These are phyloP conservation scores for Cucumis melo DNA, from an alignment of 306 rosid genomes.

Conservation along the genomic window DNA sequence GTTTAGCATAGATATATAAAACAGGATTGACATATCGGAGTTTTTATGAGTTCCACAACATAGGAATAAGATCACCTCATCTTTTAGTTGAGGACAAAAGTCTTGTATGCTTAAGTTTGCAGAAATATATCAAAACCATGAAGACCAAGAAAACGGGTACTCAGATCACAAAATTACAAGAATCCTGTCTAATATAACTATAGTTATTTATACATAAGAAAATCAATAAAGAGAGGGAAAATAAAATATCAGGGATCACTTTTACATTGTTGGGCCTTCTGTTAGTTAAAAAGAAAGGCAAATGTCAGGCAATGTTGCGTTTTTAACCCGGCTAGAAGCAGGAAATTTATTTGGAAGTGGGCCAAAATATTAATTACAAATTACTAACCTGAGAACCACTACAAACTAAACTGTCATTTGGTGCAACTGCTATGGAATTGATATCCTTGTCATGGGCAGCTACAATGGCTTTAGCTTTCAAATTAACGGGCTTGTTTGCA, in stretches of 20 bases:
- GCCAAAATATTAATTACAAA: not conserved
- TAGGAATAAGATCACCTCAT: not conserved
- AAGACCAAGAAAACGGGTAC: not conserved
- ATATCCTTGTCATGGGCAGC: constrained; percentile 95
- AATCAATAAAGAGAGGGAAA: not conserved
- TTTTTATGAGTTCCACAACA: not conserved
- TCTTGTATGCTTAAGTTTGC: not conserved
- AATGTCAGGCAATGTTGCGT: not conserved
- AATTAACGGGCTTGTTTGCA: constrained; percentile 27
- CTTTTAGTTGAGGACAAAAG: not conserved
- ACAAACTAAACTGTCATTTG: constrained; percentile 85
- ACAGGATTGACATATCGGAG: not conserved
- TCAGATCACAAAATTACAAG: not conserved
- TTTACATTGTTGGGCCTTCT: not conserved
- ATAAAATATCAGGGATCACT: not conserved
- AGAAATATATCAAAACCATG: not conserved
- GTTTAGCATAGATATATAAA: not conserved
- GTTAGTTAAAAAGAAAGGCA: not conserved
- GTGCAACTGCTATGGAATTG: constrained; percentile 87
- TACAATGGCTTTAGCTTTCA: constrained; percentile 84
- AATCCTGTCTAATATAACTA: not conserved
- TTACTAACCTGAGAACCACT: constrained; percentile 93
- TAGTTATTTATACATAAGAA: not conserved
- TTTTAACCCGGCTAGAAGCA: not conserved
- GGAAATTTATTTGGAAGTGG: not conserved